Conservation (phyloP, 1,284 basidiomycete species). For the Papiliotrema nemorosa region DNA sequence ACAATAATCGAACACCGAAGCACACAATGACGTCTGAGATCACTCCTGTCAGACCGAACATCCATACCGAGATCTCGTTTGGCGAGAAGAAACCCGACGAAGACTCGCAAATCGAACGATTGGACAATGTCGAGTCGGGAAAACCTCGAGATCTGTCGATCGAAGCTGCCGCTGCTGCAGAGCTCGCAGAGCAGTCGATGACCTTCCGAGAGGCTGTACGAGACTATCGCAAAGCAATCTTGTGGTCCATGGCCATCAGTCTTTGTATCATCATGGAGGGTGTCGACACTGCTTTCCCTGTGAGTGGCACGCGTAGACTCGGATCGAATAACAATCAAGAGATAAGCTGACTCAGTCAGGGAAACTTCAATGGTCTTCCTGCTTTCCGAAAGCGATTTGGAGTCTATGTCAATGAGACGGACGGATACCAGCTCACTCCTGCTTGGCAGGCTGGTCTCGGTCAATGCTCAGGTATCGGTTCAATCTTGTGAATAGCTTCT, state of each 20-base stretch:
- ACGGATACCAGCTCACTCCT: conserved; percentile 21
- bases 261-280: conserved; percentile 34
- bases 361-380: conserved; percentile 9
- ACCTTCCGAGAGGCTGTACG: conserved; percentile 44
- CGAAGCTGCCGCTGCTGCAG: conserved; percentile 43
- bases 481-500: conserved; percentile 15
- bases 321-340: too few species aligned
- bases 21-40: neutral
- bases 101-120: neutral
- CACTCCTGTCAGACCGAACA: neutral
- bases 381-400: conserved; percentile 16
- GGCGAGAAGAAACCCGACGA: neutral
- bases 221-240: conserved; percentile 49
- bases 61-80: too few species aligned
- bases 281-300: conserved; percentile 13
- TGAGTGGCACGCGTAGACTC: neutral
- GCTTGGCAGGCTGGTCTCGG: conserved; percentile 26
- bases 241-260: conserved; percentile 46
- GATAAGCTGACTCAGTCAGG: neutral
- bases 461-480: conserved; percentile 20
- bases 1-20: too few species aligned
- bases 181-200: conserved; percentile 45
- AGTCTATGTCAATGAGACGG: neutral
- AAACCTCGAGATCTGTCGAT: too few species aligned
- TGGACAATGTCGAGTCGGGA: neutral